Base-by-base conservation (phyloP, 768 basidiomycete genomes). In the Dentipellis sp. region DNA sequence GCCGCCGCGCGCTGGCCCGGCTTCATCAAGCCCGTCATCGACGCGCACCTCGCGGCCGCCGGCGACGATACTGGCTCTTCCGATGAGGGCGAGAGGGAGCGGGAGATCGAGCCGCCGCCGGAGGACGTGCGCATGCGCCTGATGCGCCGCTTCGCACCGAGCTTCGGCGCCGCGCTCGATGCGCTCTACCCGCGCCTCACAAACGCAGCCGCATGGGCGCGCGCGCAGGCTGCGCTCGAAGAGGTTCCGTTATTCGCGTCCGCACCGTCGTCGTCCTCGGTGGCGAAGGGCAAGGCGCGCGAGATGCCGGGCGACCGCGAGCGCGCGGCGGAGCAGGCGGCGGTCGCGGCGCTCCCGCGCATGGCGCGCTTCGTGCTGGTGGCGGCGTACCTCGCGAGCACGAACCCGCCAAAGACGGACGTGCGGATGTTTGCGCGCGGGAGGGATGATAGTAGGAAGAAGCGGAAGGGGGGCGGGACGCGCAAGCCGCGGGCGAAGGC, bases 371-470 rank as follows among this genome's bases (percentile, higher is more conserved):
- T 82, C 62, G 74, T 93, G 21, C 70, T 94, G 4, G 67, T 93
- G 3, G 86, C 89, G 0, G 80, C 84, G 1, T 95, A 84, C 64
- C 69, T 93, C 40, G 90, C 91, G 5, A 91, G 90, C 42, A 87
- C 85, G 42, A 97, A 95, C 64, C 92, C 93, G 2, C 68, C 83
- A 0, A 86, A 83, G 64, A 84, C 82, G 9, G 93, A 94, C 68
- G 37, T 91, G 59, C 75, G 88, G 38, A 84, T 95, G 80, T 91
- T 97, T 68, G 86, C 88, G 4, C 68, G 92, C 12, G 57, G 79
- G 23, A 84, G 86, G 53, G 88, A 88, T 66, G 80, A 80, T 56
- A 79, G 77, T 63, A 74, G 75, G 59, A 78, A 78, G 67, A 76
- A 80, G 59, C 69, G 72, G 58, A 71, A 67, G 53, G 66, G 69